These are phyloP conservation scores for Fusarium graminum DNA, from an alignment of 2,329 filamentous ascomycete genomes.

Conservation along the genomic window DNA sequence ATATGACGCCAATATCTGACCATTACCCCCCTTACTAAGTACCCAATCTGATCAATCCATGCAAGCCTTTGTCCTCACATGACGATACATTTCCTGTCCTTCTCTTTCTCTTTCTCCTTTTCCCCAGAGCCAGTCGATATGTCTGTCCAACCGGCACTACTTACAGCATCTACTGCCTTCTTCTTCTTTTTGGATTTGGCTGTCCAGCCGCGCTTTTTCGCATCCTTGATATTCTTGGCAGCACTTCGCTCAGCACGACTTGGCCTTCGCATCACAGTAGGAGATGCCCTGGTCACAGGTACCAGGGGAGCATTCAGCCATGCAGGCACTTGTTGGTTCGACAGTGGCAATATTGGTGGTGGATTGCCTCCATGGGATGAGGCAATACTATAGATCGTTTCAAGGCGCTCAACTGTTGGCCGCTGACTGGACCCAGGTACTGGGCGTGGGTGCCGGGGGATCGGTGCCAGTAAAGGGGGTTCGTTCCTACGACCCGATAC, in stretches of 20 bases:
- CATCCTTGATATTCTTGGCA: conserved; percentile 72
- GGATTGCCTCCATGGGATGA: conserved; percentile 39
- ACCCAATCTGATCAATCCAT: conserved; percentile 10
- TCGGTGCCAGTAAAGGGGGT: conserved; percentile 65
- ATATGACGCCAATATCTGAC: conserved; percentile 13
- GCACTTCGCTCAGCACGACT: conserved; percentile 72
- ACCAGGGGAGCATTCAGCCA: conserved; percentile 56
- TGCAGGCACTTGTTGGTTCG: conserved; percentile 46
- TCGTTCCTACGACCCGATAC: conserved; percentile 55
- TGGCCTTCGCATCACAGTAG: conserved; percentile 61
- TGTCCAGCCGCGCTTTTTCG: conserved; percentile 69
- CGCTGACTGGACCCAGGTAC: conserved; percentile 51
- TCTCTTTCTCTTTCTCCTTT: conserved; percentile 55
- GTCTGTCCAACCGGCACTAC: conserved; percentile 67
- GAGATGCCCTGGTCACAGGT: conserved; percentile 54
- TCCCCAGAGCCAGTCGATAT: conserved; percentile 53
- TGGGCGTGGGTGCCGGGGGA: conserved; percentile 65
- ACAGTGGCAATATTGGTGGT: conserved; percentile 17
- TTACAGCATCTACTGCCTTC: conserved; percentile 58
- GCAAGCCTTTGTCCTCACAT: conserved; percentile 58
- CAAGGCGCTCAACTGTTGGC: conserved; percentile 66
- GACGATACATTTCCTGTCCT: conserved; percentile 65
- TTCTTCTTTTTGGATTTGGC: conserved; percentile 58
- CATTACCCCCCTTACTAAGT: conserved; percentile 21
- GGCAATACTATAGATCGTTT: conserved; percentile 65